phyloP scores from a whole-genome alignment of 305 asterid species.

The Fraxinus angustifolia region DNA sequence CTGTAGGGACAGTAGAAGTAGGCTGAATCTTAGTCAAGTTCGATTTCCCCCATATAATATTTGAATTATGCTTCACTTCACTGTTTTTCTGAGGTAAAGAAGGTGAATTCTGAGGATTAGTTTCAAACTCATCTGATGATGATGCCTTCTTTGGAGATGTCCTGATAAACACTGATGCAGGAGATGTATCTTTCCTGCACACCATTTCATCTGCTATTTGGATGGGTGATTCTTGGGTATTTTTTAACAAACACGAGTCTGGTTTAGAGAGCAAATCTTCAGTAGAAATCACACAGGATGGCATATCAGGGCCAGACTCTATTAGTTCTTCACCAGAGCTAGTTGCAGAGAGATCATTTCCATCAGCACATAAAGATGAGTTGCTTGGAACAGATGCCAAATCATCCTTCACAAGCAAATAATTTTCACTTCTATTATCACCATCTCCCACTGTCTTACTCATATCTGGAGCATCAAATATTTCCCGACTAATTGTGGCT shows the following conservation, averaged over 20 bases:
- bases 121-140: slow-evolving; percentile 17
- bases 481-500: slow-evolving; percentile 23
- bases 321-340: slow-evolving; percentile 36
- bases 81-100: slow-evolving; percentile 27
- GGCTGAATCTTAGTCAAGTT: slow-evolving; percentile 37
- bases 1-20: slow-evolving; percentile 37
- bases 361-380: slow-evolving; percentile 29
- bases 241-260: slow-evolving; percentile 29
- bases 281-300: slow-evolving; percentile 41
- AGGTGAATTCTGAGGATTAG: slow-evolving; percentile 26
- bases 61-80: slow-evolving; percentile 34
- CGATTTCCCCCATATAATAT: slow-evolving; percentile 34
- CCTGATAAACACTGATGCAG: slow-evolving; percentile 18
- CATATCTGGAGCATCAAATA: slow-evolving; percentile 20
- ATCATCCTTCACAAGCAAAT: slow-evolving; percentile 28
- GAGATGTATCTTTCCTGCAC: slow-evolving; percentile 29
- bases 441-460: slow-evolving; percentile 31
- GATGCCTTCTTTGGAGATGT: slow-evolving; percentile 27
- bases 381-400: slow-evolving; percentile 21
- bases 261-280: slow-evolving; percentile 41
- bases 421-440: slow-evolving; percentile 3
- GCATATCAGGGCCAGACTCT: slow-evolving; percentile 35
- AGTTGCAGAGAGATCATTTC: slow-evolving; percentile 26
- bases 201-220: slow-evolving; percentile 32
- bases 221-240: slow-evolving; percentile 21